Evolutionary conservation across 805 yeast genomes (phyloP).

Genomic region (Ogataea saltuana): DNA sequence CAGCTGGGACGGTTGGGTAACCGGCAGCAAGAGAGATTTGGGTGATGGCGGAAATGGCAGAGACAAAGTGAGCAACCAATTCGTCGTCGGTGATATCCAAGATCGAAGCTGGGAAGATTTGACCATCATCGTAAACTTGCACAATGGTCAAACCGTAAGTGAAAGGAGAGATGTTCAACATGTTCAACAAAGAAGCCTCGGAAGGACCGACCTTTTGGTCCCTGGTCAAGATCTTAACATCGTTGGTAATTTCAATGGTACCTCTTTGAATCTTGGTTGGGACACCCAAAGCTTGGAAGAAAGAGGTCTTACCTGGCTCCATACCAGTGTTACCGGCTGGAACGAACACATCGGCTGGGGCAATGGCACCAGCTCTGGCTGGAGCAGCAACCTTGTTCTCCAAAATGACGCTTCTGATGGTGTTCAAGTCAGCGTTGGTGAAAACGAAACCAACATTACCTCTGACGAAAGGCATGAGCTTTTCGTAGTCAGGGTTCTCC

Average conservation of each 20-base stretch:
- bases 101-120: conserved; percentile 94
- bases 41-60: conserved; percentile 93
- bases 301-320: conserved; percentile 99
- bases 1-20: conserved; percentile 99
- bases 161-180: conserved; percentile 99
- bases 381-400: conserved; percentile 99
- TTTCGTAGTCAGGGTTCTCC: conserved; percentile 96
- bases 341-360: conserved; percentile 96
- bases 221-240: conserved; percentile 90
- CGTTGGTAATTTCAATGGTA: conserved; percentile 98
- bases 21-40: conserved; percentile 95
- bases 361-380: conserved; percentile 99
- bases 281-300: conserved; percentile 99
- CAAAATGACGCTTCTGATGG: conserved; percentile 83
- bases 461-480: conserved; percentile 87
- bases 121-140: conserved; percentile 98
- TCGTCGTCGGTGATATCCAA: conserved; percentile 98
- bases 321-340: conserved; percentile 99
- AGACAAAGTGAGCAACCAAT: conserved; percentile 86
- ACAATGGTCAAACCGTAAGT: conserved; percentile 96
- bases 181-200: conserved; percentile 97
- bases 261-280: conserved; percentile 99
- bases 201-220: conserved; percentile 96
- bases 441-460: conserved; percentile 99
- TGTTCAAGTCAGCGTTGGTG: conserved; percentile 95